Evolutionary conservation across 2,329 filamentous ascomycete genomes (phyloP).

Genomic region (Fusarium stilboides): DNA sequence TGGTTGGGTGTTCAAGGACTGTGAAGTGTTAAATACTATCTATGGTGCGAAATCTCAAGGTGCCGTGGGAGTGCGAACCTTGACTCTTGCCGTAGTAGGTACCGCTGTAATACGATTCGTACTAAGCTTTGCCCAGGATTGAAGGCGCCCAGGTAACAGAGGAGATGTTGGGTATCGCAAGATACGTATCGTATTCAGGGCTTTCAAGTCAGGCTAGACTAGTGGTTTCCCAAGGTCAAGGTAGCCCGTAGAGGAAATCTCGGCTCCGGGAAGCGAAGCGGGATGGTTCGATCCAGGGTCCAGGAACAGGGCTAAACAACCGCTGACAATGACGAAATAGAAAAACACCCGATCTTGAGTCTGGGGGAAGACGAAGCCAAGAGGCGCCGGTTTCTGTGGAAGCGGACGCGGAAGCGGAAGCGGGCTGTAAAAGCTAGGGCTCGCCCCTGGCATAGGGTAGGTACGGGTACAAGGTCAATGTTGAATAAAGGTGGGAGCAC

Average conservation of each 20-base stretch:
- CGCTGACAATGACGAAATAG: slow-evolving; percentile 26
- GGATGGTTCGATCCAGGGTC: slow-evolving; percentile 9
- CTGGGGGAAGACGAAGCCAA: slow-evolving; percentile 17
- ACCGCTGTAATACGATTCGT: neutral
- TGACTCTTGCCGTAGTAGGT: neutral
- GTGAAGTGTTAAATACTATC: slow-evolving; percentile 18
- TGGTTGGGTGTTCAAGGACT: neutral
- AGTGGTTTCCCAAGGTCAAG: slow-evolving; percentile 11
- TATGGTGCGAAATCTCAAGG: slow-evolving; percentile 1
- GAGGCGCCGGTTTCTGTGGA: slow-evolving; percentile 10
- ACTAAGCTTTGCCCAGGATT: neutral
- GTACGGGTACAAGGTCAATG: neutral
- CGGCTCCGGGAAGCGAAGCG: slow-evolving; percentile 13
- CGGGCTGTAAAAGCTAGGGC: slow-evolving; percentile 11
- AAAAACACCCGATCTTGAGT: slow-evolving; percentile 13
- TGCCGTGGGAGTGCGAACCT: slow-evolving; percentile 8
- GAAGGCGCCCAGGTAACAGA: neutral
- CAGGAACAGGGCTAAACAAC: slow-evolving; percentile 11
- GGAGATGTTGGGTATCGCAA: neutral
- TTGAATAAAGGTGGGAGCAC: neutral
- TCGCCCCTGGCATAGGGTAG: slow-evolving; percentile 2
- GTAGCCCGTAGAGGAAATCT: slow-evolving; percentile 17
- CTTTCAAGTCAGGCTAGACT: slow-evolving; percentile 19
- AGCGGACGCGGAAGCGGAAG: neutral
- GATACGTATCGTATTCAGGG: neutral